phyloP scores from a whole-genome alignment of 1,139 yeast genomes.

The Taphrina pruni region DNA sequence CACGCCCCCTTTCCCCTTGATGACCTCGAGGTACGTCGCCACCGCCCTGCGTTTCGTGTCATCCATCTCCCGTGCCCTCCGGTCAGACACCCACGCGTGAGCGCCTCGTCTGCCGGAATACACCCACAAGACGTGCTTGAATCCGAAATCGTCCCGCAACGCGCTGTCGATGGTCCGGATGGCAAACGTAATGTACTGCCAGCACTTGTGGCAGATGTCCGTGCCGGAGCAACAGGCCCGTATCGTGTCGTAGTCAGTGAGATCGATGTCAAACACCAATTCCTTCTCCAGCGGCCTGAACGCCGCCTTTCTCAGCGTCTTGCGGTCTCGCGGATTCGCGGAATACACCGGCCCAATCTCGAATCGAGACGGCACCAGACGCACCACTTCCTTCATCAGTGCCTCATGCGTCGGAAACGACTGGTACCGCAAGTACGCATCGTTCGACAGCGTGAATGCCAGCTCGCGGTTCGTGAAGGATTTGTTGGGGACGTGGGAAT shows the following conservation, averaged over 20 bases:
- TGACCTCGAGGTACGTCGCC: conserved; percentile 80
- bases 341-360: conserved; percentile 94
- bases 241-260: conserved; percentile 92
- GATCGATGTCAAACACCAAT: conserved; percentile 93
- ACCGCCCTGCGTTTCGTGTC: conserved; percentile 78
- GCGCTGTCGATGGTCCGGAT: conserved; percentile 74
- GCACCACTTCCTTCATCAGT: conserved; percentile 73
- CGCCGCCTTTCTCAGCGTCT: conserved; percentile 75
- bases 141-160: conserved; percentile 86
- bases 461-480: conserved; percentile 86
- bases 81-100: conserved; percentile 97
- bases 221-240: conserved; percentile 94
- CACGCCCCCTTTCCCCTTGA: conserved; percentile 63
- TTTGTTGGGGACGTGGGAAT: conserved; percentile 69
- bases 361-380: conserved; percentile 84
- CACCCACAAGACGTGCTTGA: conserved; percentile 86
- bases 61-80: conserved; percentile 73
- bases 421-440: conserved; percentile 84
- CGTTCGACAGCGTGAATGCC: conserved; percentile 82
- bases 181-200: conserved; percentile 93
- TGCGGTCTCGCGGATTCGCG: conserved; percentile 83
- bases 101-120: conserved; percentile 99
- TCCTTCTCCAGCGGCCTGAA: conserved; percentile 85
- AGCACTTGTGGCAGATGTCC: conserved; percentile 82
- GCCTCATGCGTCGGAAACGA: conserved; percentile 72